phyloP scores from a whole-genome alignment of 441 rosid species.

The Francoa sonchifolia region DNA sequence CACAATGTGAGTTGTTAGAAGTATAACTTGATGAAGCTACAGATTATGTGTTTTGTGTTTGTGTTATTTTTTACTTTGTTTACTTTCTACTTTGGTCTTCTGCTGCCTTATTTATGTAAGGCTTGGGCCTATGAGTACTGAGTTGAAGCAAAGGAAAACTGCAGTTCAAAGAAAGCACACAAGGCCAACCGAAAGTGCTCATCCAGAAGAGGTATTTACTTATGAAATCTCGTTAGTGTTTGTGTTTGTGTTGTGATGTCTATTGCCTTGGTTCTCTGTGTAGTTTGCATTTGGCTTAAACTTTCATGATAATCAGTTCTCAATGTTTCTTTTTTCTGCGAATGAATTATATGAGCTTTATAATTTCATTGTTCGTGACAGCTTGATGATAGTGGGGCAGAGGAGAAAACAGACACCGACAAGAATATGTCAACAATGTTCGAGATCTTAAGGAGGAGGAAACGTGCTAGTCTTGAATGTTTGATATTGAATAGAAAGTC shows the following conservation, averaged over 20 bases:
- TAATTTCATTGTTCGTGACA: too few relatives aligned
- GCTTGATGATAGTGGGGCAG: slow-evolving; percentile 12
- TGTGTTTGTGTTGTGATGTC: too few relatives aligned
- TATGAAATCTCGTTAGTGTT: neutral
- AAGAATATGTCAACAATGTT: slow-evolving; percentile 18
- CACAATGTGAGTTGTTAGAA: slow-evolving; percentile 13
- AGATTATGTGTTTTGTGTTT: neutral
- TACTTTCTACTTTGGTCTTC: neutral
- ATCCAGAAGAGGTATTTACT: slow-evolving; percentile 16
- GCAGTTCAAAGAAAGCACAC: slow-evolving; percentile 10
- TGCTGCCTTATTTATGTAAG: too few relatives aligned
- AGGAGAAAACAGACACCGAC: slow-evolving; percentile 18
- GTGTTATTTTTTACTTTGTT: neutral
- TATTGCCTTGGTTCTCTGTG: neutral
- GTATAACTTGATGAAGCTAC: too few relatives aligned
- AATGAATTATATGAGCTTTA: neutral
- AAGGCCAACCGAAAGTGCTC: slow-evolving; percentile 10
- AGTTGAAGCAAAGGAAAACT: slow-evolving; percentile 15
- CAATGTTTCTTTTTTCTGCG: too few relatives aligned
- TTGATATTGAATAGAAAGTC: slow-evolving; percentile 16
- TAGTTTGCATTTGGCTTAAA: neutral
- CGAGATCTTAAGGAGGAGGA: slow-evolving; percentile 15
- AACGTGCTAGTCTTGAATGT: slow-evolving; percentile 9
- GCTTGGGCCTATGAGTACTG: slow-evolving; percentile 21
- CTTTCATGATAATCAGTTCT: too few relatives aligned